These are phyloP conservation scores for Pestalotiopsis sp. DNA, from an alignment of 2,329 filamentous ascomycete species.

Conservation along the genomic window DNA sequence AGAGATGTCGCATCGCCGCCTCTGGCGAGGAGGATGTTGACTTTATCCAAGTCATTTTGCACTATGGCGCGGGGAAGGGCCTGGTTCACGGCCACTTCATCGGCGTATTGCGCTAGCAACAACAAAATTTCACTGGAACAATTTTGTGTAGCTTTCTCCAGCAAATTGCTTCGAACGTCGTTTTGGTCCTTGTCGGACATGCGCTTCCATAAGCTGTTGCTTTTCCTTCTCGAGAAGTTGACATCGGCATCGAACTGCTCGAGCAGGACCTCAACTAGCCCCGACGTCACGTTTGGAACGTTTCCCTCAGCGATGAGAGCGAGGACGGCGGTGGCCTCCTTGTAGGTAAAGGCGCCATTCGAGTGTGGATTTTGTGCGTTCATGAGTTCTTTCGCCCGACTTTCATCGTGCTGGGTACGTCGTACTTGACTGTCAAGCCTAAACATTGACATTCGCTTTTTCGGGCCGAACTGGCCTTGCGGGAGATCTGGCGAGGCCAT, in stretches of 20 bases:
- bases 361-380: neutral
- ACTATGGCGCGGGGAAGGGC: neutral
- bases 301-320: neutral
- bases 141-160: neutral
- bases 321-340: slow-evolving; percentile 6
- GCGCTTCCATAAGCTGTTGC: neutral
- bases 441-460: neutral
- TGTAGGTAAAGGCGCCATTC: neutral
- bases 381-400: neutral
- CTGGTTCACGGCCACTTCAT: neutral
- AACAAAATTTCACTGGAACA: neutral
- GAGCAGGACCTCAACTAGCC: neutral
- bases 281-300: neutral
- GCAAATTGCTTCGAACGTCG: neutral
- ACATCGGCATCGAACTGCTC: neutral
- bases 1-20: neutral
- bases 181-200: neutral
- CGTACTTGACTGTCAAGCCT: neutral
- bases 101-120: neutral
- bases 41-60: neutral
- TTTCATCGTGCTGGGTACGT: neutral
- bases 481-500: neutral
- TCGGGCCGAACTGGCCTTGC: neutral
- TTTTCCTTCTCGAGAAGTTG: neutral
- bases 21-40: neutral